Conservation (phyloP, 1,284 basidiomycete species). For the Marasmius sp. region DNA sequence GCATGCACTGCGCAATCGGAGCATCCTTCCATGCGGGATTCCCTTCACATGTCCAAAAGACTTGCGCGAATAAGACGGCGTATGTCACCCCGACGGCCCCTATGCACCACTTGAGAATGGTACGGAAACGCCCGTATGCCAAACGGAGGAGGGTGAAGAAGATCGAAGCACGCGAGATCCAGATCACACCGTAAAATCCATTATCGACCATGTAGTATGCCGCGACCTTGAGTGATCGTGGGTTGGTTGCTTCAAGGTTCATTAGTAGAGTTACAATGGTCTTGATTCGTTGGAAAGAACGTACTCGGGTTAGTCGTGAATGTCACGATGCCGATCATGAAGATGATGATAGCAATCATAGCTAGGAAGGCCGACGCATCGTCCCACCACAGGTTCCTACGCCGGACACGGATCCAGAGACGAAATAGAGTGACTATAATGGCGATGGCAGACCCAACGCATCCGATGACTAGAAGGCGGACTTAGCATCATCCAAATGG, state of each 20-base stretch:
- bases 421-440: not conserved
- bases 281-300: not conserved
- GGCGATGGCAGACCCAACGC: not conserved
- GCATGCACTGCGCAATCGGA: not conserved
- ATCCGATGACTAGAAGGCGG: not conserved
- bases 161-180: not conserved
- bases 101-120: not conserved
- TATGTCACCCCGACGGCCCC: not conserved
- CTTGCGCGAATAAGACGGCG: not conserved
- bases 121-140: not conserved
- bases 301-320: not conserved
- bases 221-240: not conserved
- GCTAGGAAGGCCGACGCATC: not conserved
- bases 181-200: constrained; percentile 1
- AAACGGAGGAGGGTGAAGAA: not conserved
- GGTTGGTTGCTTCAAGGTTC: not conserved
- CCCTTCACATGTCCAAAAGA: constrained; percentile 1
- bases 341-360: not conserved
- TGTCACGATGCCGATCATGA: not conserved
- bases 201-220: constrained; percentile 2
- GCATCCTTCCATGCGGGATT: not conserved
- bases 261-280: not conserved
- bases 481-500: not conserved
- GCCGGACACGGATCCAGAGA: not conserved
- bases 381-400: not conserved